phyloP scores from a whole-genome alignment of 129 eudicot genomes.

The Artemisia tridentata region DNA sequence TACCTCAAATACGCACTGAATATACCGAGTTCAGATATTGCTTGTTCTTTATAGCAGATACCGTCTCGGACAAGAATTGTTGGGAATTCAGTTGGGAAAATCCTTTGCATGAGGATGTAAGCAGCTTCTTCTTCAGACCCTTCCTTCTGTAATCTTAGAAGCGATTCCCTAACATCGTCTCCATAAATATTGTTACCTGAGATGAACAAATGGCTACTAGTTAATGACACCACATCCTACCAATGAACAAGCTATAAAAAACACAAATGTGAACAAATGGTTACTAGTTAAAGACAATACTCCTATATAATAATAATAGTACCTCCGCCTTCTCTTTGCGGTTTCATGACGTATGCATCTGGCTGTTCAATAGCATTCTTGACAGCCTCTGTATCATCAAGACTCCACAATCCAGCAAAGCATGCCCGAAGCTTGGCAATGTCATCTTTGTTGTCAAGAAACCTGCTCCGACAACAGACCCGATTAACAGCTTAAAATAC shows the following conservation, averaged over 20 bases:
- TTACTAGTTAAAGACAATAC: too few relatives aligned
- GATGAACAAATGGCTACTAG: neutral
- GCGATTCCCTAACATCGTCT: conserved; percentile 59
- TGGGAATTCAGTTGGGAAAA: conserved; percentile 67
- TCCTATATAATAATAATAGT: neutral
- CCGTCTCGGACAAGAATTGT: conserved; percentile 77
- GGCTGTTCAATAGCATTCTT: conserved; percentile 82
- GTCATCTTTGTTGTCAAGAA: conserved; percentile 81
- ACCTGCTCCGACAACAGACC: conserved; percentile 48
- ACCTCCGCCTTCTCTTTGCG: conserved; percentile 99
- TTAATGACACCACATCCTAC: conserved; percentile 5
- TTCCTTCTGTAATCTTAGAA: conserved; percentile 64
- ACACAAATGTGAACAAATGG: neutral
- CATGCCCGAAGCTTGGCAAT: conserved; percentile 70
- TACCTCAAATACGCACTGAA: conserved; percentile 85
- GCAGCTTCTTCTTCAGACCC: conserved; percentile 88
- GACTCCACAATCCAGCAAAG: conserved; percentile 97
- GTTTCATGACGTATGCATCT: conserved; percentile 83
- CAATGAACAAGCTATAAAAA: neutral
- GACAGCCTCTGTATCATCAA: conserved; percentile 70
- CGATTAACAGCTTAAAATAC: too few relatives aligned
- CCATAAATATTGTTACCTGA: conserved; percentile 94
- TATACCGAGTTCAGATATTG: conserved; percentile 87
- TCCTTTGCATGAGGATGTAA: conserved; percentile 94
- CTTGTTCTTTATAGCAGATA: conserved; percentile 63